Percentiles rank a stretch among this genome's conserved stretches.
Conservation (phyloP, 2,329 filamentous ascomycete genomes). For the Ascochyta rabiei region DNA sequence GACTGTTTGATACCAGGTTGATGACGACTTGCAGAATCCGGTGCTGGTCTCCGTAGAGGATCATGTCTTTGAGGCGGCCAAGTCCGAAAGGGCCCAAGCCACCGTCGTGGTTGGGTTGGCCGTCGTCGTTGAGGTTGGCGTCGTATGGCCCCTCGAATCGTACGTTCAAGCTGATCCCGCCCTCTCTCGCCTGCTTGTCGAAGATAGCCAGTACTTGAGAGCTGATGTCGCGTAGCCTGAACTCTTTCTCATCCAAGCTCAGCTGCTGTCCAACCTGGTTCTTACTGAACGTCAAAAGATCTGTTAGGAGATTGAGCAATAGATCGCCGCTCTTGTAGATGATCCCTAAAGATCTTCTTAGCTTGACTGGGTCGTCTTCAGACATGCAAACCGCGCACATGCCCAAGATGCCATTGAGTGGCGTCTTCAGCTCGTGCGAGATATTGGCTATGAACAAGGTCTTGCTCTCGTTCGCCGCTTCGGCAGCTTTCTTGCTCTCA, state of each 20-base stretch:
- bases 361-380: conserved; percentile 76
- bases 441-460: conserved; percentile 98
- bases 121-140: conserved; percentile 46
- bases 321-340: conserved; percentile 89
- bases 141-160: conserved; percentile 66
- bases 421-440: conserved; percentile 84
- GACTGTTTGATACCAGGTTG: conserved; percentile 87
- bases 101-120: conserved; percentile 52
- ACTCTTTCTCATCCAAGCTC: conserved; percentile 82
- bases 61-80: conserved; percentile 80
- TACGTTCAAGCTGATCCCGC: conserved; percentile 74
- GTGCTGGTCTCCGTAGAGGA: conserved; percentile 90
- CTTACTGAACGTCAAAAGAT: conserved; percentile 90
- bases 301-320: conserved; percentile 82
- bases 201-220: conserved; percentile 86
- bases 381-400: conserved; percentile 95
- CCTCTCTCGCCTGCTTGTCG: conserved; percentile 85
- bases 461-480: conserved; percentile 96
- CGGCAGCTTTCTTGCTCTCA: conserved; percentile 87
- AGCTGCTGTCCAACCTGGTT: conserved; percentile 90
- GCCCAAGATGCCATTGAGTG: conserved; percentile 91
- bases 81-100: conserved; percentile 69
- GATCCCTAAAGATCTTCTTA: conserved; percentile 83
- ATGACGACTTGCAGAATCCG: conserved; percentile 91
- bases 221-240: conserved; percentile 80